A percentile compares a stretch with the other conserved stretches of the same genome.
Conservation (phyloP, 345 rosid genomes). For the Balakata baccata region DNA sequence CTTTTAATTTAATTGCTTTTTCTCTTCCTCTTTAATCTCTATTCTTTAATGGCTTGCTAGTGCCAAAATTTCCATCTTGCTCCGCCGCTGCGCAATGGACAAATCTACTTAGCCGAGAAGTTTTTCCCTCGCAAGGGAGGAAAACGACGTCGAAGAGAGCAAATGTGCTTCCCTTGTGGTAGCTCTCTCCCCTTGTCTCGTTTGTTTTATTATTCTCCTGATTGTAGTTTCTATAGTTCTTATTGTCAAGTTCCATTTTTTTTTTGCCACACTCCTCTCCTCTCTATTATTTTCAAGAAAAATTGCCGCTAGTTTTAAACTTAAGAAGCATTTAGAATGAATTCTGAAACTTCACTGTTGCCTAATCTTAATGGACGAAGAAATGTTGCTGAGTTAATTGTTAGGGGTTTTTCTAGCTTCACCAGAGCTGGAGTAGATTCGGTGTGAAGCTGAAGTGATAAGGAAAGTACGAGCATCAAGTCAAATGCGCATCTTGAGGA, state of each 20-base stretch:
- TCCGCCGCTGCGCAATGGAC: conserved; percentile 30
- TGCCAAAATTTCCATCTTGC: conserved; percentile 21
- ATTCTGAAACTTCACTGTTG: conserved; percentile 32
- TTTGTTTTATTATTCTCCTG: conserved; percentile 48
- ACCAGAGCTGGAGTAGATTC: conserved; percentile 26
- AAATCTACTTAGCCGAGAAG: conserved; percentile 34
- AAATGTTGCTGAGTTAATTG: neutral
- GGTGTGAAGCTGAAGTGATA: conserved; percentile 9
- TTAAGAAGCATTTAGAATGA: neutral
- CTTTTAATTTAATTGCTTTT: neutral
- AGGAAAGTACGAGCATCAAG: conserved; percentile 3
- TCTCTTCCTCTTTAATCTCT: neutral
- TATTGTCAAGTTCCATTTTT: conserved; percentile 53
- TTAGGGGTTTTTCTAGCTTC: conserved; percentile 33
- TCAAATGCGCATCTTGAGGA: conserved; percentile 42
- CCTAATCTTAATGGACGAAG: neutral
- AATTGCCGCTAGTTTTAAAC: conserved; percentile 28
- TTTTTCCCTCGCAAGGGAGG: conserved; percentile 29
- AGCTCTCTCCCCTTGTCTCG: conserved; percentile 52
- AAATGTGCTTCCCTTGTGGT: conserved; percentile 36
- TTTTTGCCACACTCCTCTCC: conserved; percentile 73
- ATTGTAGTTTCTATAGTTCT: conserved; percentile 49
- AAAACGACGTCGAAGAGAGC: conserved; percentile 19
- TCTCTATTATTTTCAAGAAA: conserved; percentile 48
- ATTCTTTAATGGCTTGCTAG: conserved; percentile 28